Evolutionary conservation across 805 yeast genomes (phyloP), one percentile per base, ranked within the genome.

Genomic region (Cyberlindnera maclurae): DNA sequence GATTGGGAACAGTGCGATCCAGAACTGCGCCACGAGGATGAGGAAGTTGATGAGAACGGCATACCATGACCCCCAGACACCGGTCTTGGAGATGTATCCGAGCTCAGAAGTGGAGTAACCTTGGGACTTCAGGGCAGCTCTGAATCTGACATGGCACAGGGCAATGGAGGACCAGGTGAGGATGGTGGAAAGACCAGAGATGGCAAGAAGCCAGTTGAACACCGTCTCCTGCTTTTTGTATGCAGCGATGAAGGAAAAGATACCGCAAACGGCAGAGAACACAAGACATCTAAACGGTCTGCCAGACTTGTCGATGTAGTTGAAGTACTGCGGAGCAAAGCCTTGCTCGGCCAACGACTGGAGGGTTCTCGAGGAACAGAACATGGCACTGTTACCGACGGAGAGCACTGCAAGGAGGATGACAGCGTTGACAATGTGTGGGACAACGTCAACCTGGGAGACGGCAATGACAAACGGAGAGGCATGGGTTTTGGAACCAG

Each of bases 381-480:
- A 82, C 31, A 81, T 75, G 2, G 88, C 75, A 17, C 87, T 76
- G 65, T 82, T 82, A 49, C 87, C 88, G 38, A 82, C 89, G 7
- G 88, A 81, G 39, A 80, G 60, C 20, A 82, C 86, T 4, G 89
- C 79, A 41, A 82, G 59, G 63, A 82, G 65, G 48, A 82, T 80
- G 31, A 82, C 86, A 15, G 77, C 85, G 55, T 82, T 82, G 66
- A 82, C 79, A 45, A 82, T 73, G 37, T 79, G 75, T 37, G 89
- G 89, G 35, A 81, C 68, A 31, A 76, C 82, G 35, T 63, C 64
- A 47, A 82, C 82, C 38, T 69, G 63, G 24, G 69, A 64, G 40
- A 81, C 74, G 30, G 89, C 87, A 59, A 82, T 70, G 47, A 82
- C 89, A 55, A 81, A 82, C 18, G 90, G 90, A 13, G 89, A 82